phyloP scores from a whole-genome alignment of 768 basidiomycete species.

The Suillus luteus region DNA sequence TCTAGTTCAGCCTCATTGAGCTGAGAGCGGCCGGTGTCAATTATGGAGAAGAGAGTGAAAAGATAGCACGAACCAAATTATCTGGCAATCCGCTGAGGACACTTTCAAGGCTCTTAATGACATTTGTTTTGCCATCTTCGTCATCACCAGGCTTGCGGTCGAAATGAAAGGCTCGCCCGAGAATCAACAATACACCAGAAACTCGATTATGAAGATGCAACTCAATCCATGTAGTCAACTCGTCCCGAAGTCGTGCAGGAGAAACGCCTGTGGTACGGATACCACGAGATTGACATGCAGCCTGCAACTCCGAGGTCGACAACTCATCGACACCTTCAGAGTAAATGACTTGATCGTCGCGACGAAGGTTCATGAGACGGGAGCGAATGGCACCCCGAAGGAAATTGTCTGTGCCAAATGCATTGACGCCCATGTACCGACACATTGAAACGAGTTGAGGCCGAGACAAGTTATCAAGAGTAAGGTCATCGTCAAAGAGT shows the following conservation, averaged over 20 bases:
- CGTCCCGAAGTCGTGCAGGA: constrained; percentile 85
- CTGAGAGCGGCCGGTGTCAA: constrained; percentile 42
- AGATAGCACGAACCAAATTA: constrained; percentile 62
- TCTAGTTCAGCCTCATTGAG: constrained; percentile 97
- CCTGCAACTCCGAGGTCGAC: constrained; percentile 88
- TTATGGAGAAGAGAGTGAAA: constrained; percentile 3
- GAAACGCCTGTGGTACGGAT: constrained; percentile 88
- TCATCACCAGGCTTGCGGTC: constrained; percentile 72
- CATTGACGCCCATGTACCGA: constrained; percentile 97
- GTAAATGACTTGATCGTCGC: constrained; percentile 93
- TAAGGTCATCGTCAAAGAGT: constrained; percentile 96
- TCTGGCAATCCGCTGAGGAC: constrained; percentile 93
- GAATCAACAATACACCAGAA: constrained; percentile 89
- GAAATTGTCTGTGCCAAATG: constrained; percentile 99
- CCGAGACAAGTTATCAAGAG: constrained; percentile 95
- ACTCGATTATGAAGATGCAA: constrained; percentile 89
- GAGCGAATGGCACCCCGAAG: constrained; percentile 88
- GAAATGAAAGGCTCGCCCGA: constrained; percentile 95
- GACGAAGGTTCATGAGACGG: constrained; percentile 77
- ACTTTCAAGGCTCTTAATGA: constrained; percentile 82
- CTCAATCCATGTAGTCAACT: constrained; percentile 90
- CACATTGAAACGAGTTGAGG: constrained; percentile 99
- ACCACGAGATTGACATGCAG: constrained; percentile 91
- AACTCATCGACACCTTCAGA: constrained; percentile 88
- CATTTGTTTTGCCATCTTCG: constrained; percentile 80